Evolutionary conservation across 495 filamentous ascomycete genomes (phyloP).

Genomic region (Parathielavia appendiculata): DNA sequence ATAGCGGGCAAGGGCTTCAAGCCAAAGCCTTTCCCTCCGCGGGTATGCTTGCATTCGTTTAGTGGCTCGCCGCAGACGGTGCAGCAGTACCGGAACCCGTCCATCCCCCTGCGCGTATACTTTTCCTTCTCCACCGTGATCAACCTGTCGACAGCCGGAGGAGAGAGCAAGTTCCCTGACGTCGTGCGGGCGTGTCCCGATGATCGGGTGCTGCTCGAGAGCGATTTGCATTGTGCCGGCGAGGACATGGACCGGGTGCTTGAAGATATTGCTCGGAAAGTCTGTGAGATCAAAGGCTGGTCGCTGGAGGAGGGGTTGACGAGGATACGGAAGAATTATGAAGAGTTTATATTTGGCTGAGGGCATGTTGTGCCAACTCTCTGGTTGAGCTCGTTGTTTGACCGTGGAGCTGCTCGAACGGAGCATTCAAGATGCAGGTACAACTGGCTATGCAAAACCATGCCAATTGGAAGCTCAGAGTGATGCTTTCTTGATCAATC

Average conservation of each 20-base stretch:
- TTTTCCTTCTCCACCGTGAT: constrained; percentile 85
- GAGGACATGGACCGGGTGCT: constrained; percentile 72
- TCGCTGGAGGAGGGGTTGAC: constrained; percentile 62
- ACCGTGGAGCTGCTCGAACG: too few species aligned
- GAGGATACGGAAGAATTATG: constrained; percentile 73
- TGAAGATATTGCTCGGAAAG: constrained; percentile 63
- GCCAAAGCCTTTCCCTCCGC: constrained; percentile 68
- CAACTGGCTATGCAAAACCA: too few species aligned
- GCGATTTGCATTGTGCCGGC: constrained; percentile 84
- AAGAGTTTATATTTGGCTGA: constrained; percentile 67
- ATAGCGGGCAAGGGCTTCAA: constrained; percentile 19
- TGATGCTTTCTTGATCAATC: too few species aligned
- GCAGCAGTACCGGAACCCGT: constrained; percentile 69
- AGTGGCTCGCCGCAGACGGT: constrained; percentile 72
- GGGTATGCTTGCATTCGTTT: constrained; percentile 92
- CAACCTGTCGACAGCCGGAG: constrained; percentile 59
- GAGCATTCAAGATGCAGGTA: too few species aligned
- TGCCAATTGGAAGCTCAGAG: too few species aligned
- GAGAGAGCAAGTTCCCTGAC: constrained; percentile 44
- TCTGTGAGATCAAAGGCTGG: constrained; percentile 80
- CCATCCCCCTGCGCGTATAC: constrained; percentile 71
- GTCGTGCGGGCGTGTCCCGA: constrained; percentile 73
- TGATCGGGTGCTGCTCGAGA: constrained; percentile 77
- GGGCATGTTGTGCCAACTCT: not conserved
- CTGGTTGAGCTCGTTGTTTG: too few species aligned